Percentiles rank a stretch among this genome's conserved stretches.
These are phyloP conservation scores for Pisolithus albus DNA, from an alignment of 768 basidiomycete species.

Conservation along the genomic window DNA sequence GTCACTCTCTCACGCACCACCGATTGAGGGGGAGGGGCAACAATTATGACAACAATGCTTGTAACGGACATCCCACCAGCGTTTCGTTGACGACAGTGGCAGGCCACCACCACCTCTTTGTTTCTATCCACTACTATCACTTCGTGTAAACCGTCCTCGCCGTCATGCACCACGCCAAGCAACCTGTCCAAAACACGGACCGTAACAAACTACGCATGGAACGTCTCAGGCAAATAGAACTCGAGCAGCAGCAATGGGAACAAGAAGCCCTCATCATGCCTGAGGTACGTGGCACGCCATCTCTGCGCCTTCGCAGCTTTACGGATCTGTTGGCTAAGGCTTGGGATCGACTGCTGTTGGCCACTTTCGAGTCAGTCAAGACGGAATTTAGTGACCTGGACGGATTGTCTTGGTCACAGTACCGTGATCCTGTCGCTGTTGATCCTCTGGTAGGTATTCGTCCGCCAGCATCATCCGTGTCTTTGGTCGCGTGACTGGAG, in stretches of 20 bases:
- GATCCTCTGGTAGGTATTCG: conserved; percentile 19
- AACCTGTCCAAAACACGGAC: conserved; percentile 16
- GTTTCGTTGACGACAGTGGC: neutral
- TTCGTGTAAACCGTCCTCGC: neutral
- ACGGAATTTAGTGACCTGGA: conserved; percentile 58
- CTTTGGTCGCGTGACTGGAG: neutral
- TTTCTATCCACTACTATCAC: neutral
- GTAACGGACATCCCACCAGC: no score
- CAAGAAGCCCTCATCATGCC: conserved; percentile 52
- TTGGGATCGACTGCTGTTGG: conserved; percentile 23
- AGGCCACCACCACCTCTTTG: neutral
- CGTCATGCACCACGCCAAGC: neutral
- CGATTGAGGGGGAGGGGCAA: neutral
- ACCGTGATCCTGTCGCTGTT: conserved; percentile 25
- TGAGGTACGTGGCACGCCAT: conserved; percentile 31
- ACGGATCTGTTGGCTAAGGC: conserved; percentile 15
- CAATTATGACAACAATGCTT: neutral
- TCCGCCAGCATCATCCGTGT: neutral
- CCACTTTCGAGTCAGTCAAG: conserved; percentile 49
- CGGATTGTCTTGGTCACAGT: conserved; percentile 45
- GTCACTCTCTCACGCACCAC: conserved; percentile 10
- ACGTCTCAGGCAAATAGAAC: conserved; percentile 42
- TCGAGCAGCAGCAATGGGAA: conserved; percentile 48
- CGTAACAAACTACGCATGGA: conserved; percentile 44
- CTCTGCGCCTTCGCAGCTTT: neutral